Evolutionary conservation across 129 eudicot genomes (phyloP), one percentile per base, ranked within the genome.

Genomic region (Flaveria robusta): DNA sequence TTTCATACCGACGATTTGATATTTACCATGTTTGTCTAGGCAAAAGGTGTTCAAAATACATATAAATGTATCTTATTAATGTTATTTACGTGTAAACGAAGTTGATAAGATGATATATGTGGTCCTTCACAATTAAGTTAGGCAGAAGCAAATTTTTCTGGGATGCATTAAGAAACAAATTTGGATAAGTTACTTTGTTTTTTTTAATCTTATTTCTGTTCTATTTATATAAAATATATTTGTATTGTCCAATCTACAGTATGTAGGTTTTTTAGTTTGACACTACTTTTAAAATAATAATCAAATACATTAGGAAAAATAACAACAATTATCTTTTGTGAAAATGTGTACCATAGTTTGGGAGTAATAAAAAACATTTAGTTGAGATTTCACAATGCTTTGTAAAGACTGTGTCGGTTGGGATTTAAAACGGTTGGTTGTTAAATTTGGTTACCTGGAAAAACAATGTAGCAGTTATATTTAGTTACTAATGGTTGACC

Each of bases 51-150:
- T 71, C 16, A 15, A 70, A n/a, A 46, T 78, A 47, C 52, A 70
- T 70, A 29, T 19, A 46, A 59, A n/a, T 78, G 71, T 78, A 27
- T 69, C 24, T 24, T 34, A 46, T 70, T 55, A 58, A 68, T 70
- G 10, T 58, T 29, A 18, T 70, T n/a, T 59, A 13, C 13, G 9
- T 27, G 52, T 29, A 46, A 31, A 45, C 11, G 60, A 70, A 55
- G 75, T 56, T 43, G 2, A 59, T 68, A 69, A 29, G 60, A 68
- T 56, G 69, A 49, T 77, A 43, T 50, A 77, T 45, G 76, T 69
- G 81, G 70, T 56, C 76, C 62, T 56, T 76, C 71, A 58, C 76
- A 20, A 78, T 60, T 13, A 55, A 39, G 74, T 55, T 56, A 77
- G 75, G 70, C 47, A 58, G n/a, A n/a, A n/a, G n/a, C n/a, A n/a